Percentiles rank a stretch among this genome's conserved stretches.
Conservation (phyloP, 495 filamentous ascomycete genomes). For the Xylaria curta region DNA sequence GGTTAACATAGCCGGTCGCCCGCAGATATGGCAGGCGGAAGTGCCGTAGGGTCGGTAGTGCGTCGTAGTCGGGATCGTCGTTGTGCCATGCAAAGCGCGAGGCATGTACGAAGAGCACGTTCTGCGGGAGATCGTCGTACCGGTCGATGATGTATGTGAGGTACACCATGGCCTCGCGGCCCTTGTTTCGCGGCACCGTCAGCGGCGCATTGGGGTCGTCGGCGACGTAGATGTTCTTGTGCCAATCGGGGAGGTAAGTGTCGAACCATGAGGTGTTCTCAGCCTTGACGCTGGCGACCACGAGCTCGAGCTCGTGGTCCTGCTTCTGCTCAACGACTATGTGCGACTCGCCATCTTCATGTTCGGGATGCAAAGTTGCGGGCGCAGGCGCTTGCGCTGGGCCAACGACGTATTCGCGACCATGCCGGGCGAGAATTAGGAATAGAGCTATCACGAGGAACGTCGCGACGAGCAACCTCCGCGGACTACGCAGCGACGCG, state of each 20-base stretch:
- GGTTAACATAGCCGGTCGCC: slow-evolving; percentile 65
- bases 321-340: slow-evolving; percentile 2
- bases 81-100: slow-evolving; percentile 71
- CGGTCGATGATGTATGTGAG: slow-evolving; percentile 68
- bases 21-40: slow-evolving; percentile 63
- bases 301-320: slow-evolving; percentile 39
- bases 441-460: slow-evolving; percentile 3
- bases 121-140: slow-evolving; percentile 65
- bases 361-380: not conserved
- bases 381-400: not conserved
- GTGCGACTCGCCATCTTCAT: not conserved
- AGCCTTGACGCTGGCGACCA: slow-evolving; percentile 44
- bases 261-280: slow-evolving; percentile 47
- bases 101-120: slow-evolving; percentile 67
- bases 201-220: slow-evolving; percentile 49
- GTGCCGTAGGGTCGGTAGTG: slow-evolving; percentile 53
- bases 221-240: slow-evolving; percentile 56
- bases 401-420: not conserved
- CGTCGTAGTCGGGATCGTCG: slow-evolving; percentile 60
- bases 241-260: slow-evolving; percentile 47
- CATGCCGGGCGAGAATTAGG: not conserved
- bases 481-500: slow-evolving; percentile 13
- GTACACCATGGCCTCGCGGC: slow-evolving; percentile 69
- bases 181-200: slow-evolving; percentile 61
- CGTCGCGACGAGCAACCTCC: slow-evolving; percentile 15